Evolutionary conservation across 2,329 filamentous ascomycete genomes (phyloP).

Genomic region (Chaetomium olivaceum): DNA sequence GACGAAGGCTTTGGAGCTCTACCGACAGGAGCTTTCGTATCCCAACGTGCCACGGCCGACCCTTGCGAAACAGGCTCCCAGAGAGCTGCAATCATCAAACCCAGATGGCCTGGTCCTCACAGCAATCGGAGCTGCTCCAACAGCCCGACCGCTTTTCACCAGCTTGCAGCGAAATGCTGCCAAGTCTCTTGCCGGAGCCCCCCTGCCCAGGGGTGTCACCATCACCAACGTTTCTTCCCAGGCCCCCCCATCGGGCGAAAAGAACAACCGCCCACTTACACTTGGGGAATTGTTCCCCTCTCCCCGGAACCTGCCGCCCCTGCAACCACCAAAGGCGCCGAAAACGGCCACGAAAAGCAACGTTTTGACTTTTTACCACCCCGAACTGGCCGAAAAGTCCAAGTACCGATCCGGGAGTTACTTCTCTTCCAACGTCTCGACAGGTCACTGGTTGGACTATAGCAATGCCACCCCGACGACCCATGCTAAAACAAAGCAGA

Average conservation of each 20-base stretch:
- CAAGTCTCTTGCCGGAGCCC: constrained; percentile 60
- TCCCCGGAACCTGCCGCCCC: constrained; percentile 61
- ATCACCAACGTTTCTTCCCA: constrained; percentile 64
- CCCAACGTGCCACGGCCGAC: constrained; percentile 43
- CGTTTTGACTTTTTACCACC: constrained; percentile 42
- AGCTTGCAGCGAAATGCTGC: constrained; percentile 59
- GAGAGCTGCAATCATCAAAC: constrained; percentile 43
- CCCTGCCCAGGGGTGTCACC: constrained; percentile 73
- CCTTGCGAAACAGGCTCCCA: constrained; percentile 41
- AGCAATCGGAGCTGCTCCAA: constrained; percentile 72
- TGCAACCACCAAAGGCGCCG: constrained; percentile 71
- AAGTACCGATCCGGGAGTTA: constrained; percentile 60
- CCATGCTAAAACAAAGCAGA: constrained; percentile 62
- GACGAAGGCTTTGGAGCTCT: constrained; percentile 61
- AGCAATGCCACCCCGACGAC: constrained; percentile 61
- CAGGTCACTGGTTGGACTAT: constrained; percentile 71
- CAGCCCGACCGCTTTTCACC: constrained; percentile 79
- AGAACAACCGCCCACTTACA: constrained; percentile 57
- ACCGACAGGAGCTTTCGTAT: constrained; percentile 61
- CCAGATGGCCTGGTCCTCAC: constrained; percentile 67
- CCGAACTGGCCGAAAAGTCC: constrained; percentile 51
- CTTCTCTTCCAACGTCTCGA: constrained; percentile 63
- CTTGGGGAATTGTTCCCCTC: constrained; percentile 75
- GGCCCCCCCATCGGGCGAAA: constrained; percentile 43
- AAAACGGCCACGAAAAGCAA: constrained; percentile 67